A percentile compares a stretch with the other conserved stretches of the same genome.
Evolutionary conservation across 2,329 filamentous ascomycete species (phyloP).

Genomic region (Aureobasidium musti): DNA sequence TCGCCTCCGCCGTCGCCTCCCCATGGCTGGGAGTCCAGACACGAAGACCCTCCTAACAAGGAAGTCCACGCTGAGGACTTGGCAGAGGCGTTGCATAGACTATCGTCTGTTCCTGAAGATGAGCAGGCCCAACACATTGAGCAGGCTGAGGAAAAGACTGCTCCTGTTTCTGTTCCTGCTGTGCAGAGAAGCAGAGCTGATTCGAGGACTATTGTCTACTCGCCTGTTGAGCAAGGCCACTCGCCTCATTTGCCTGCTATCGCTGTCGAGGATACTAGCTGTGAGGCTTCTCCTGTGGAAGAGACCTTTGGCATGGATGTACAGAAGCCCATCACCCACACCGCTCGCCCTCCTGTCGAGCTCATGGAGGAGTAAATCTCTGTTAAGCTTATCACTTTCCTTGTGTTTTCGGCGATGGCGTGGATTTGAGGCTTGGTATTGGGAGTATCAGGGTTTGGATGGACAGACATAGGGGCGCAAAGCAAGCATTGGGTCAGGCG

Average conservation of each 20-base stretch:
- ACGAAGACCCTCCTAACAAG: slow-evolving; percentile 66
- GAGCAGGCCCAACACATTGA: neutral
- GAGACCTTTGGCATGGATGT: slow-evolving; percentile 48
- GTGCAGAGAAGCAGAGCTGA: slow-evolving; percentile 45
- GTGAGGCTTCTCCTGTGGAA: slow-evolving; percentile 49
- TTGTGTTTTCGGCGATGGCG: neutral
- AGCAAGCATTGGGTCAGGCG: slow-evolving; percentile 22
- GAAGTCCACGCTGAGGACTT: slow-evolving; percentile 65
- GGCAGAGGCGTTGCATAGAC: slow-evolving; percentile 56
- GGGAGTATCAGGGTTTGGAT: neutral
- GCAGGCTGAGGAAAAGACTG: neutral
- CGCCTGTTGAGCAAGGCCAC: slow-evolving; percentile 63
- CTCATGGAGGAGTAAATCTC: slow-evolving; percentile 49
- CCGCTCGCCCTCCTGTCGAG: slow-evolving; percentile 58
- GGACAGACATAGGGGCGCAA: neutral
- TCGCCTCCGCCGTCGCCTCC: slow-evolving; percentile 64
- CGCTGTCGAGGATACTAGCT: slow-evolving; percentile 63
- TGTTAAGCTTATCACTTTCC: neutral
- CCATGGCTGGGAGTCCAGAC: slow-evolving; percentile 64
- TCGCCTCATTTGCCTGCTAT: slow-evolving; percentile 63
- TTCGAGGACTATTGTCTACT: slow-evolving; percentile 63
- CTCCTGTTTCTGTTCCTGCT: neutral
- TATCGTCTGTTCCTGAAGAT: slow-evolving; percentile 39
- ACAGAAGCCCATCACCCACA: slow-evolving; percentile 53
- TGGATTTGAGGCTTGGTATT: neutral